A percentile compares a stretch with the other conserved stretches of the same genome.
Conservation (phyloP, 2,329 filamentous ascomycete species). For the Orbilia ellipsospora region DNA sequence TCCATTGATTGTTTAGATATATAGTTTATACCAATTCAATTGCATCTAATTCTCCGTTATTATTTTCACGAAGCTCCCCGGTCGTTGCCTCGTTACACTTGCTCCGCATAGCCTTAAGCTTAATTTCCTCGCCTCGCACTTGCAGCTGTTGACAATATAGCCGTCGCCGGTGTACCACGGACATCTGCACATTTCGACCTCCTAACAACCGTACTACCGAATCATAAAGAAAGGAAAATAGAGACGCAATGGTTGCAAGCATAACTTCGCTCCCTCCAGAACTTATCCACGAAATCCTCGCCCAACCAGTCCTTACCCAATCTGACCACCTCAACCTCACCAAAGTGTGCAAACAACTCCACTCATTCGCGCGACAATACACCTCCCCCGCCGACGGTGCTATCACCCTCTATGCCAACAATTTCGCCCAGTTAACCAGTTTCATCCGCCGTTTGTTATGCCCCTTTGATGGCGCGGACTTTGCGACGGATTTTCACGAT, state of each 20-base stretch:
- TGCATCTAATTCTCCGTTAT: too few species aligned
- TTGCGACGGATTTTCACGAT: conserved; percentile 8
- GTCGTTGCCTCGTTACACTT: too few species aligned
- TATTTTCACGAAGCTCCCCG: too few species aligned
- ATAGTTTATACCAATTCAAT: too few species aligned
- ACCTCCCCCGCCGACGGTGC: neutral
- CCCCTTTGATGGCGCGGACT: neutral
- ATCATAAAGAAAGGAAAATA: neutral
- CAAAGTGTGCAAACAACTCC: conserved; percentile 13
- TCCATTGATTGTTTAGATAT: too few species aligned
- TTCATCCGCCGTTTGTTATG: conserved; percentile 22
- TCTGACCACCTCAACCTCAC: conserved; percentile 15
- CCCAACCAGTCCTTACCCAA: conserved; percentile 6
- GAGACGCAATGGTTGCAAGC: conserved; percentile 9
- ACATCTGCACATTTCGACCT: neutral
- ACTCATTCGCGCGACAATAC: conserved; percentile 14
- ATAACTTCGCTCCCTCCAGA: conserved; percentile 38
- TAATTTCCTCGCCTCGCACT: too few species aligned
- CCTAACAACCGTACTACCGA: neutral
- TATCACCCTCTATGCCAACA: conserved; percentile 4
- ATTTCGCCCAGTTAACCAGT: neutral
- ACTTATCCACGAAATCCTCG: conserved; percentile 41
- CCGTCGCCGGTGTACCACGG: too few species aligned
- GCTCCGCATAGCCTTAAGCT: too few species aligned
- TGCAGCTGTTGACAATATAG: too few species aligned